Conservation (phyloP, 805 yeast species). For the Yarrowia bubula region DNA sequence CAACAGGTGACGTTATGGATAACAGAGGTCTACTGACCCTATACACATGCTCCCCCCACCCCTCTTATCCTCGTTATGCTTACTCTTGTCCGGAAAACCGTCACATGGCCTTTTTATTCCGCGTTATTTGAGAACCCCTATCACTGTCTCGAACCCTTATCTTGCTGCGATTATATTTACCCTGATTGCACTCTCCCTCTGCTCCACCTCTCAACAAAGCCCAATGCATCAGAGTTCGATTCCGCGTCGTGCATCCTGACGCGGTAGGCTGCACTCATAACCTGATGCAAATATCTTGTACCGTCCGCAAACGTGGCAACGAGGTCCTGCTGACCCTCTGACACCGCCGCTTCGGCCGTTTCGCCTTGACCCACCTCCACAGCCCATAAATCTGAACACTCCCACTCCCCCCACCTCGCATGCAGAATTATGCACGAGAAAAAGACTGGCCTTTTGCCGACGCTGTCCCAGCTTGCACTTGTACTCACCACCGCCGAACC, state of each 20-base stretch:
- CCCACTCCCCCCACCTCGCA: conserved; percentile 25
- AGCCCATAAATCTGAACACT: not conserved
- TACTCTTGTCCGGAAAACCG: not conserved
- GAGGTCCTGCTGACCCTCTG: not conserved
- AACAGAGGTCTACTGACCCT: too few relatives aligned
- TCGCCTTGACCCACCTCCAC: not conserved
- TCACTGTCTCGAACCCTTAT: not conserved
- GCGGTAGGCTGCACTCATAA: not conserved
- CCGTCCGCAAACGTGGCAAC: not conserved
- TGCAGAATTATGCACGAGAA: conserved; percentile 23
- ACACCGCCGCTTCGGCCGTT: not conserved
- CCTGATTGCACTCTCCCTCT: conserved; percentile 7
- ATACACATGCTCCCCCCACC: too few relatives aligned
- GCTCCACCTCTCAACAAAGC: not conserved
- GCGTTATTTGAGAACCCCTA: too few relatives aligned
- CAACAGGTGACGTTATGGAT: too few relatives aligned
- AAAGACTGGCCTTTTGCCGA: conserved; percentile 20
- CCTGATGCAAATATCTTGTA: not conserved
- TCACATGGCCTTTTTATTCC: not conserved
- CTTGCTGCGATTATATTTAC: not conserved
- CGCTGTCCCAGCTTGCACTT: conserved; percentile 24
- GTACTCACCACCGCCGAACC: not conserved
- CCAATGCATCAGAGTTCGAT: not conserved
- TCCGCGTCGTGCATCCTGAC: not conserved
- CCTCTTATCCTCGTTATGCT: too few relatives aligned